Conservation (phyloP, 495 filamentous ascomycete genomes). For the Neurospora sp. region DNA sequence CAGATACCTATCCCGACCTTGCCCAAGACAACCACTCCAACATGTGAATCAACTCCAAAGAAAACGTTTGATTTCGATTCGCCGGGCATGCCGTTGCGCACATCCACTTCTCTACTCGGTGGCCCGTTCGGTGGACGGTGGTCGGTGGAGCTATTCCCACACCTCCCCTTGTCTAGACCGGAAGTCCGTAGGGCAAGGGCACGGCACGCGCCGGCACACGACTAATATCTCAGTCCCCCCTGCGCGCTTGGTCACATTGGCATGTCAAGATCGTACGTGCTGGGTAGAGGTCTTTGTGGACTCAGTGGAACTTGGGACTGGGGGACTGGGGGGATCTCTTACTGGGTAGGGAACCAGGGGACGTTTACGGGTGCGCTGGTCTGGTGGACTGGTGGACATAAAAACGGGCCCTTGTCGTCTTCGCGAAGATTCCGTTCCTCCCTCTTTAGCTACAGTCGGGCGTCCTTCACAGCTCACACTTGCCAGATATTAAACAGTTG, state of each 20-base stretch:
- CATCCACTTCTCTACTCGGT: background rate
- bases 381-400: background rate
- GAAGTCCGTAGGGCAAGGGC: background rate
- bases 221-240: background rate
- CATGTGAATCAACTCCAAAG: background rate
- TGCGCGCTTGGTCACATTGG: background rate
- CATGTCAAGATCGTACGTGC: background rate
- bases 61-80: background rate
- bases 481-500: background rate
- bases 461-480: background rate
- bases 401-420: background rate
- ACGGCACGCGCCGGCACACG: background rate
- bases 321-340: background rate
- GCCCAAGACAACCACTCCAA: background rate
- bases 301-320: background rate
- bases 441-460: background rate
- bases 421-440: background rate
- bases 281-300: background rate
- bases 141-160: background rate
- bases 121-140: background rate
- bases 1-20: background rate
- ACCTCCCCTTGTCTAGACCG: background rate
- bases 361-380: background rate
- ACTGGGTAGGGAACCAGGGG: background rate
- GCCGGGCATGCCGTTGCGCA: background rate